Conservation (phyloP, 495 filamentous ascomycete genomes). For the Letharia columbiana region DNA sequence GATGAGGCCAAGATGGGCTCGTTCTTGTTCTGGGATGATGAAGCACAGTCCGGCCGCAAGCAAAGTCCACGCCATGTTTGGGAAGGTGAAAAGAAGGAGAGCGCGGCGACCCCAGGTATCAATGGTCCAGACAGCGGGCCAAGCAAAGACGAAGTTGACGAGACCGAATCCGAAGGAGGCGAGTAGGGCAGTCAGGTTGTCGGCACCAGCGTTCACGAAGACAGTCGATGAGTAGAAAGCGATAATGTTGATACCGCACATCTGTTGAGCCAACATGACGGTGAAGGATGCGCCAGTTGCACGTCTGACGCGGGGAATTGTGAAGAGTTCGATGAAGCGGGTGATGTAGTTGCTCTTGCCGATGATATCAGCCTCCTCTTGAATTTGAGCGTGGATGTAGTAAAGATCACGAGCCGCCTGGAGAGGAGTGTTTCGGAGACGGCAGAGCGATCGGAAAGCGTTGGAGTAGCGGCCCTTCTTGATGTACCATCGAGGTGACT, state of each 20-base stretch:
- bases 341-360: conserved; percentile 44
- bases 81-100: conserved; percentile 45
- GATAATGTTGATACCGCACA: conserved; percentile 56
- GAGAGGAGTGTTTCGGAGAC: conserved; percentile 50
- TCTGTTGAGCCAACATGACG: conserved; percentile 63
- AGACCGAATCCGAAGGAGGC: conserved; percentile 50
- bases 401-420: conserved; percentile 61
- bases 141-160: conserved; percentile 52
- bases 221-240: conserved; percentile 64
- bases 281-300: conserved; percentile 55
- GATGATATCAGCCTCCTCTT: conserved; percentile 42
- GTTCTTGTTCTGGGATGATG: conserved; percentile 32
- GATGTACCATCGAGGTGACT: conserved; percentile 64
- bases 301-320: conserved; percentile 57
- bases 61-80: conserved; percentile 42
- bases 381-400: conserved; percentile 54
- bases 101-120: conserved; percentile 43
- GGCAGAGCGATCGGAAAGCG: conserved; percentile 51
- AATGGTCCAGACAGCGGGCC: conserved; percentile 42
- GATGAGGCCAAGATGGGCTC: conserved; percentile 44
- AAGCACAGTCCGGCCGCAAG: conserved; percentile 41
- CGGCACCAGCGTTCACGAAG: conserved; percentile 48
- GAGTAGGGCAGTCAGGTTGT: conserved; percentile 37
- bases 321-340: conserved; percentile 57
- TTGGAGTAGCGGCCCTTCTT: conserved; percentile 47